Base-by-base conservation (phyloP, 257 asterid species). In the Euphrasia confusa region DNA sequence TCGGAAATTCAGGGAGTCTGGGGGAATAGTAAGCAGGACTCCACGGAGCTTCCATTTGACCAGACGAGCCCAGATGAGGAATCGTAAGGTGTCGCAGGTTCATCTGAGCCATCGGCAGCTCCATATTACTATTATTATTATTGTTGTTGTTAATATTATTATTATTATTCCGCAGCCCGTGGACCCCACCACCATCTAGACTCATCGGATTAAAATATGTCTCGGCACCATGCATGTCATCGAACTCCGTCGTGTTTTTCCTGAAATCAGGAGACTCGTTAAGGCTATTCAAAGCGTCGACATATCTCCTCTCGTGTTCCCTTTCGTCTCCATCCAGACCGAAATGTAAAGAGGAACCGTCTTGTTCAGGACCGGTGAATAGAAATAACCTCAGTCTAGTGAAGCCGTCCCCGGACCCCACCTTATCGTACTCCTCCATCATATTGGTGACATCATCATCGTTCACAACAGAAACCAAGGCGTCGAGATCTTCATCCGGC, bases 401-500 rank as follows among this genome's bases (percentile, higher is more conserved):
- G 52, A 89, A 87, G 54, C 96, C 97, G 47, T 85, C 94, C 4
- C 85, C 80, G 0, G 85, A 76, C 9, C 94, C 96, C 80, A 93
- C 70, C 78, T 93, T 93, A 66, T 87, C 99, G 5, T 93, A 87
- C 77, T 93, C 99, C 83, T 93, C 99, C 96, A 93, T 87, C 99
- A 93, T 93, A 76, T 89, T 93, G 11, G 81, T 79, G 78, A 93
- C 97, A 70, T 93, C 99, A 69, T 93, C 99, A 6, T 89, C 96
- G 54, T 93, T 93, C 49, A 93, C 96, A 10, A 93, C 96, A 12
- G 99, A 93, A 15, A 93, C 99, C 21, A 93, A 86, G 15, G 99
- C 99, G 71, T 93, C 99, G 37, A 93, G 96, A 75, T 93, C 99
- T 82, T 93, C 99, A 50, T 93, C 97, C 0, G 99, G 97, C 61